Base-by-base conservation (phyloP, 148 eudicot species). In the Vaccinium myrtillus region DNA sequence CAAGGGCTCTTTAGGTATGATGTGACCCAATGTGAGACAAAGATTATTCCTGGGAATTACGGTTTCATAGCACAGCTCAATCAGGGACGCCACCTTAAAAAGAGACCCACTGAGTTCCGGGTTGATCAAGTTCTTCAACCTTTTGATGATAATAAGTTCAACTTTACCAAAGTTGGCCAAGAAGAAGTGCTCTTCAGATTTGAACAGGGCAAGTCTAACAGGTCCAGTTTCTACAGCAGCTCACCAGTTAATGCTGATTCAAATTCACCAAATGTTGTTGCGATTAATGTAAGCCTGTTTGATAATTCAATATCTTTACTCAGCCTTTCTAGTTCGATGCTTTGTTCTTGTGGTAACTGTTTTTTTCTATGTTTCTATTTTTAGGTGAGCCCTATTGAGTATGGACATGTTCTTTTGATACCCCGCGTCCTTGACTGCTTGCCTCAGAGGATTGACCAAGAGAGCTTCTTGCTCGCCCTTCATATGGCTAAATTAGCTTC, bases 361-460 rank as follows among this genome's bases (percentile, higher is more conserved):
- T 51, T 16, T 16, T 78, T 30, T 61, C 12, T 46, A 6, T 77
- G 25, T 25, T 67, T n/a, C 59, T 79, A 32, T 81, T 61, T 55
- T 81, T 92, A 95, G 98, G 98, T 95, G 63, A 95, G 98, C 90
- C 98, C 98, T 0, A 95, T 95, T 86, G 98, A 95, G 82, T 95
- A 95, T 71, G 98, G 98, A 27, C 98, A 95, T 75, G 95, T 95
- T 63, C 93, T 95, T 75, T 87, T 95, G 89, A 92, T 95, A 83
- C 98, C 98, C 67, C 94, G 87, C 54, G 88, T 95, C 83, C 93
- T 93, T 55, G 93, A 95, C 79, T 87, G 94, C 90, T 83, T 95
- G 87, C 98, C 98, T 65, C 98, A 95, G 88, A 92, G 89, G 92
- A 93, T 95, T 70, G 98, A 93, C 84, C 87, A 83, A 19, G 88